Evolutionary conservation across 1,284 basidiomycete species (phyloP), one percentile per base, ranked within the genome.

Genomic region (Porodaedalea pini): DNA sequence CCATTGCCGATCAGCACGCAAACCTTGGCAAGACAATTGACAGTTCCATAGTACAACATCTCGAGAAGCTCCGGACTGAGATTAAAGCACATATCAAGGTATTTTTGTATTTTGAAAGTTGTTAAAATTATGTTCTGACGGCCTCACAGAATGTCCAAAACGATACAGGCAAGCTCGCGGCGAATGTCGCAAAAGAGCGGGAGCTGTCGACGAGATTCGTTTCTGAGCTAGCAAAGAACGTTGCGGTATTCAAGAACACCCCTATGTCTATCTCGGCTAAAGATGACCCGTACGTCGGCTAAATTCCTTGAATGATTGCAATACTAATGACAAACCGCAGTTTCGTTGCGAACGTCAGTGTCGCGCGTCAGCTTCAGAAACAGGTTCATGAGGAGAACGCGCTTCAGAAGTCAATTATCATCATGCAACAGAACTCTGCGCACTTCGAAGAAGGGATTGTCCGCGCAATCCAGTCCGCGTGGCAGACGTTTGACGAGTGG

Each of bases 401-500:
- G 0, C 83, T 99, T 17, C 97, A 99, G 74, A 99, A 99, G 73
- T 93, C 89, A n/a, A 91, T 98, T 69, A 89, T 99, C 68, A 97
- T 99, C 71, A 98, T 98, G 85, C 96, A 99, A 71, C 90, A 98
- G 67, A 98, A 98, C 73, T 93, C 90, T 48, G 96, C 95, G 21
- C 90, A 97, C 71, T 99, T 99, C 66, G 96, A 98, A 73, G 92
- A 94, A 68, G 96, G 95, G 61, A 92, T 99, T 66, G 94, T 99
- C 39, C 90, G 92, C 64, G 88, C 92, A 31, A 86, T 99, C 64
- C 94, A 99, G 74, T 94, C 92, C 36, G 94, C 96, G 0, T 99
- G 96, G 96, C 84, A 90, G 63, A 98, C 94, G 1, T 99, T 93
- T 69, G 92, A 96, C 68, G 95, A 98, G 73, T 99, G 96, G 96